Conservation (phyloP, 1,284 basidiomycete genomes). For the Jaminaea rosea region DNA sequence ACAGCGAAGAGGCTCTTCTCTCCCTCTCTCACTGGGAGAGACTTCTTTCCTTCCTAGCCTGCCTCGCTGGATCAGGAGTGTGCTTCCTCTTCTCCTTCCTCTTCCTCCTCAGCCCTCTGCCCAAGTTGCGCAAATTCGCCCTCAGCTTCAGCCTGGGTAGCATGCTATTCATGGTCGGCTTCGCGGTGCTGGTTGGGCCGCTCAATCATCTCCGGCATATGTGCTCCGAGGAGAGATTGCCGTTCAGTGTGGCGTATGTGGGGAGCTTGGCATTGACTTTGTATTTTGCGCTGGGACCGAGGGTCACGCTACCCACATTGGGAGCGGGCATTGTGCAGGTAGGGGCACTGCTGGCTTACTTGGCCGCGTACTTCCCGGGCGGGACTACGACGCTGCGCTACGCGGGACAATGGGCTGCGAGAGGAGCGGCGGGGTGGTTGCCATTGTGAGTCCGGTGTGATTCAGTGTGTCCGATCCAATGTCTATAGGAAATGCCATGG, state of each 20-base stretch:
- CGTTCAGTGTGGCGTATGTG: conserved; percentile 53
- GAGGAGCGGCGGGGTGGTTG: conserved; percentile 36
- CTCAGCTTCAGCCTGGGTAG: conserved; percentile 42
- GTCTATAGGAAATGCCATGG: too few species aligned
- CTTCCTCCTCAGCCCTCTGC: conserved; percentile 62
- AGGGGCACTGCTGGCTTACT: conserved; percentile 30
- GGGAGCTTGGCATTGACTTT: conserved; percentile 37
- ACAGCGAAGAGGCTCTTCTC: conserved; percentile 90
- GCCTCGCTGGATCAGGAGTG: conserved; percentile 76
- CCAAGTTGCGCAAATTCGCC: conserved; percentile 40
- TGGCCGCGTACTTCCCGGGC: conserved; percentile 44
- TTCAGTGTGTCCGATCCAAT: too few species aligned
- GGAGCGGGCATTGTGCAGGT: conserved; percentile 36
- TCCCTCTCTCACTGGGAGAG: conserved; percentile 44
- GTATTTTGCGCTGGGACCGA: conserved; percentile 44
- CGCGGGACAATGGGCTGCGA: conserved; percentile 32
- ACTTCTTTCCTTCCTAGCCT: conserved; percentile 85
- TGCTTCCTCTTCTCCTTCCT: conserved; percentile 94
- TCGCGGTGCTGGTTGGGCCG: conserved; percentile 41
- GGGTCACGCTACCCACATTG: conserved; percentile 35
- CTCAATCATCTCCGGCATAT: conserved; percentile 42
- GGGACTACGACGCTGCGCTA: conserved; percentile 41
- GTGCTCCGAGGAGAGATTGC: conserved; percentile 51
- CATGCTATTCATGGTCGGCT: conserved; percentile 43
- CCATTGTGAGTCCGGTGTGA: conserved; percentile 20